Conservation (phyloP, 148 eudicot genomes). For the Selenicereus undatus region DNA sequence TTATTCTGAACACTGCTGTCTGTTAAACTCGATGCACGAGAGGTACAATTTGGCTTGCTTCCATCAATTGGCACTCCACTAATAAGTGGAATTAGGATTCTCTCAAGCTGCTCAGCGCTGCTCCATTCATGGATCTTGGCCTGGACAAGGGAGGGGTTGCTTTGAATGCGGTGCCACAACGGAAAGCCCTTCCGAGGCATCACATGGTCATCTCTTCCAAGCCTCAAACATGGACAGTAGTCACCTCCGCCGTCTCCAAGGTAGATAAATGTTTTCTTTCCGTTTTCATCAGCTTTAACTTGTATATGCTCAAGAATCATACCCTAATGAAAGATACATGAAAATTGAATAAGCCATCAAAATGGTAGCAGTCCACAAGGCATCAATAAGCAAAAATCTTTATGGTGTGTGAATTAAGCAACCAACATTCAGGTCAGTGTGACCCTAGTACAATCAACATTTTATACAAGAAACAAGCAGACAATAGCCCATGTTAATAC, state of each 20-base stretch:
- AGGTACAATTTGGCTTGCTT: constrained; percentile 1
- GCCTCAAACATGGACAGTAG: constrained; percentile 75
- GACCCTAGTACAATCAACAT: not conserved
- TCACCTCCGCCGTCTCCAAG: constrained; percentile 89
- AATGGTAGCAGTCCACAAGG: not conserved
- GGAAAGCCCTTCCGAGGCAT: constrained; percentile 74
- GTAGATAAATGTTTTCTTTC: constrained; percentile 46
- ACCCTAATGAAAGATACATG: constrained; percentile 39
- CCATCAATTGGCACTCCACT: not conserved
- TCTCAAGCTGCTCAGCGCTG: constrained; percentile 59
- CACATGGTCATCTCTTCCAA: constrained; percentile 51
- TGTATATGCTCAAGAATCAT: constrained; percentile 47
- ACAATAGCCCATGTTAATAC: not conserved
- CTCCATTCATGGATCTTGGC: constrained; percentile 69
- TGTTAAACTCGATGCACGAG: not conserved
- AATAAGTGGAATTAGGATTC: constrained; percentile 48
- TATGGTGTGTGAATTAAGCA: not conserved
- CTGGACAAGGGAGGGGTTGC: constrained; percentile 39
- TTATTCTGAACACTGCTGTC: not conserved
- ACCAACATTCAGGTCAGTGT: not conserved
- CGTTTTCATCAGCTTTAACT: constrained; percentile 28
- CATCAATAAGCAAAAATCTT: not conserved
- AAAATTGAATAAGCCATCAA: constrained; percentile 4
- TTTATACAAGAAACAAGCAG: not conserved
- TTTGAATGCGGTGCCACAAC: constrained; percentile 41